These are phyloP conservation scores for Blastomyces emzantsi DNA, from an alignment of 2,329 filamentous ascomycete species.

Conservation along the genomic window DNA sequence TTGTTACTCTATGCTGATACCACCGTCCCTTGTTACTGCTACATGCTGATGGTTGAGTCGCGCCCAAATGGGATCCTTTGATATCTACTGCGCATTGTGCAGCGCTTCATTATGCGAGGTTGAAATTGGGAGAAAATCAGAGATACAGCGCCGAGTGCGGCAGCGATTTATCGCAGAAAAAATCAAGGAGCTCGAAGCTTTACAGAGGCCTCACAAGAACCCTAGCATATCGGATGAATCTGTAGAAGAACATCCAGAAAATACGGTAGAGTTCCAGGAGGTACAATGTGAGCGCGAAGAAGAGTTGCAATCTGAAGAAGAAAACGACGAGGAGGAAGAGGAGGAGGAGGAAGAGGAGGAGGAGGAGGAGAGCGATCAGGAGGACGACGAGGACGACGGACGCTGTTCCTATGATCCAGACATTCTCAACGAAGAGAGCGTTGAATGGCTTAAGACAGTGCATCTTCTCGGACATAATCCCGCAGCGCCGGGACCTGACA, in stretches of 20 bases:
- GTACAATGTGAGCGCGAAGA: background rate
- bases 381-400: background rate
- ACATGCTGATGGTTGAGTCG: no score
- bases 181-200: background rate
- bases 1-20: no score
- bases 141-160: background rate
- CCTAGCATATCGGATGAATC: no score
- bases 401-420: slow-evolving; percentile 4
- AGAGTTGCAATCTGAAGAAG: no score
- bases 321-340: background rate
- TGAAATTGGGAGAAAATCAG: background rate
- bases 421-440: slow-evolving; percentile 4
- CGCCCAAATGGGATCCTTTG: background rate
- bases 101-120: background rate
- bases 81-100: background rate
- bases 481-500: background rate
- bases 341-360: background rate
- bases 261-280: background rate
- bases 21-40: no score
- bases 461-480: slow-evolving; percentile 1
- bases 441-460: slow-evolving; percentile 2
- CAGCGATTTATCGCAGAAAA: background rate
- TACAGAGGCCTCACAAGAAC: no score
- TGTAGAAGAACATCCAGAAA: background rate
- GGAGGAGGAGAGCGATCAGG: background rate